Base-by-base conservation (phyloP, 2,329 filamentous ascomycete species). In the Cryphonectria radicalis region DNA sequence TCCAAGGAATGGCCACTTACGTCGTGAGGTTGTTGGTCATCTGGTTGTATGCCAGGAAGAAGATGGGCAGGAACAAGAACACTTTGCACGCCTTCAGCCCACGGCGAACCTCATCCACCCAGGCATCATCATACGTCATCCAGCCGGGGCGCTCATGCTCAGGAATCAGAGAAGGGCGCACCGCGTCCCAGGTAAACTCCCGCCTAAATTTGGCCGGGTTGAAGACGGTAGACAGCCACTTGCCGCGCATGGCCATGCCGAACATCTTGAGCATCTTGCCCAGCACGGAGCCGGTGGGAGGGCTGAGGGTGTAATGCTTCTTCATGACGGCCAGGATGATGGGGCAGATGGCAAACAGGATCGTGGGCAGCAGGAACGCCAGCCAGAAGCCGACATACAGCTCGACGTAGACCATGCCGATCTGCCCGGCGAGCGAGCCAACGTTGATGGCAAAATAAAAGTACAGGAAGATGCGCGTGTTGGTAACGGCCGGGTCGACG, bases 111-210 rank as follows among this genome's bases (percentile, higher is more conserved):
- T 95, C 91, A 78, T 94, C 92, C 46, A 95, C 92, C 92, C 92
- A 95, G 67, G 89, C 88, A 75, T 95, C 93, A 73, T 95, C 92
- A 75, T 94, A 94, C 0, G 90, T 92, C 91, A 95, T 94, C 92
- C 92, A 95, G 0, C 69, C 57, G 0, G 92, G 92, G 69, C 90
- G 89, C 74, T 84, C 78, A 1, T 79, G 80, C 53, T 85, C 82
- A 13, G 86, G 82, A 7, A 93, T 84, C 50, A 84, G 82, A 78
- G 89, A 92, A 3, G 92, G 92, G 82, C 92, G 93, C 72, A 89
- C 89, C 4, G 83, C 78, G 37, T 93, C 89, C 89, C 91, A 94
- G 81, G 92, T 81, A 60, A 89, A 81, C 2, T 88, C 89, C 79
- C 91, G 91, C 59, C 66, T 71, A 66, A 73, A 72, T 42, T 67